Evolutionary conservation across 768 basidiomycete species (phyloP).

Genomic region (Naganishia vishniacii): DNA sequence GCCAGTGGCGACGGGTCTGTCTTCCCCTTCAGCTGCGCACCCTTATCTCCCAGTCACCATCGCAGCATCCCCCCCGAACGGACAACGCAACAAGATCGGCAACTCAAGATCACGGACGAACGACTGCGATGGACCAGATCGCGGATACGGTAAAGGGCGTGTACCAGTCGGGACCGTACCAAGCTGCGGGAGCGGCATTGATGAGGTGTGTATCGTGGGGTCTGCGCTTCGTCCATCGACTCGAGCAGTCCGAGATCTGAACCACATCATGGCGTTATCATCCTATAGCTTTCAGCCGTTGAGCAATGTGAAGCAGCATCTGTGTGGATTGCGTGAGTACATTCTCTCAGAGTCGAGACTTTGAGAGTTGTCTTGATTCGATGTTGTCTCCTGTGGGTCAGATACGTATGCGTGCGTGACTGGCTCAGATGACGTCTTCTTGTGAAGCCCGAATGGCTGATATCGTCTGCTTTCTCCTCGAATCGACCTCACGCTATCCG

Average conservation of each 20-base stretch:
- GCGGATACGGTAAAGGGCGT: slow-evolving; percentile 30
- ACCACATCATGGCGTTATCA: not conserved
- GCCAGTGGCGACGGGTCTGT: no score
- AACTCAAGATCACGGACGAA: no score
- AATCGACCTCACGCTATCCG: no score
- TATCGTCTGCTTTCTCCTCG: no score
- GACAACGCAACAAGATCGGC: no score
- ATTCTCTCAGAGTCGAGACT: not conserved
- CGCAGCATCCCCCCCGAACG: no score
- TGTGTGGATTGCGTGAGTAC: slow-evolving; percentile 39
- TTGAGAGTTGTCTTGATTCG: not conserved
- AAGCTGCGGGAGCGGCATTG: slow-evolving; percentile 35
- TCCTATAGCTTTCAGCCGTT: slow-evolving; percentile 40
- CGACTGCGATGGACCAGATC: slow-evolving; percentile 4
- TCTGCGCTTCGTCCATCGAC: no score
- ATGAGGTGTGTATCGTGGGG: slow-evolving; percentile 44
- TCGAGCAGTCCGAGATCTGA: no score
- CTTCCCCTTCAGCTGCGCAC: no score
- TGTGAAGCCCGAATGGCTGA: no score
- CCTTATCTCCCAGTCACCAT: no score
- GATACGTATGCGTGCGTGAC: slow-evolving; percentile 24
- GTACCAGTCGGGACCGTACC: slow-evolving; percentile 34
- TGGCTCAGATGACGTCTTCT: no score
- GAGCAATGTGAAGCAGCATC: slow-evolving; percentile 42
- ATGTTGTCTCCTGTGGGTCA: not conserved